phyloP scores from a whole-genome alignment of 2,329 filamentous ascomycete genomes.

The Cryphonectria radicalis region DNA sequence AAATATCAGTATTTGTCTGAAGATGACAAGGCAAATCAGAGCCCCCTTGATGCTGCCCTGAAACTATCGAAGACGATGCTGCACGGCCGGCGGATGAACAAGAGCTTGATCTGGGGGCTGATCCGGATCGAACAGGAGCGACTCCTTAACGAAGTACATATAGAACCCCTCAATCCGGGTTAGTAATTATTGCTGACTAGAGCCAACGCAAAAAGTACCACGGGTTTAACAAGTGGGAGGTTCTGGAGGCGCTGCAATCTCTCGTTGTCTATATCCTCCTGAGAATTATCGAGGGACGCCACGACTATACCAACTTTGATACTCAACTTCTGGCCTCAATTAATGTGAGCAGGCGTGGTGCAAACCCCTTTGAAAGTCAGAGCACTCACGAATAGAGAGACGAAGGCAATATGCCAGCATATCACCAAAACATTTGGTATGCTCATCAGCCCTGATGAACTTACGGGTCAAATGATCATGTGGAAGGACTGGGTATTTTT shows the following conservation, averaged over 20 bases:
- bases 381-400: constrained; percentile 3
- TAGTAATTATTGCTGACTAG: constrained; percentile 9
- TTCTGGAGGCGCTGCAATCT: constrained; percentile 22
- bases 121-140: constrained; percentile 23
- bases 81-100: constrained; percentile 21
- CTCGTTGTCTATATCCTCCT: constrained; percentile 22
- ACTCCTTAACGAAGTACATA: constrained; percentile 22
- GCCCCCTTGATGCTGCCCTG: constrained; percentile 16
- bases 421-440: constrained; percentile 16
- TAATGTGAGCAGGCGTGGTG: constrained; percentile 15
- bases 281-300: constrained; percentile 22
- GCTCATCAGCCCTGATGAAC: constrained; percentile 23
- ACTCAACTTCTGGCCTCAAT: constrained; percentile 17
- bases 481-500: constrained; percentile 26
- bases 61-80: constrained; percentile 20
- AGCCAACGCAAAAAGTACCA: constrained; percentile 15
- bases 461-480: constrained; percentile 16
- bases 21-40: constrained; percentile 10
- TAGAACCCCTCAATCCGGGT: constrained; percentile 2
- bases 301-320: constrained; percentile 24
- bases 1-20: constrained; percentile 15
- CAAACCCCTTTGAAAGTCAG: constrained; percentile 8
- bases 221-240: constrained; percentile 24
- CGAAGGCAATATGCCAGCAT: constrained; percentile 21
- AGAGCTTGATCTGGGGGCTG: constrained; percentile 22